Conservation (phyloP, 306 rosid genomes). For the Citrullus colocynthis region DNA sequence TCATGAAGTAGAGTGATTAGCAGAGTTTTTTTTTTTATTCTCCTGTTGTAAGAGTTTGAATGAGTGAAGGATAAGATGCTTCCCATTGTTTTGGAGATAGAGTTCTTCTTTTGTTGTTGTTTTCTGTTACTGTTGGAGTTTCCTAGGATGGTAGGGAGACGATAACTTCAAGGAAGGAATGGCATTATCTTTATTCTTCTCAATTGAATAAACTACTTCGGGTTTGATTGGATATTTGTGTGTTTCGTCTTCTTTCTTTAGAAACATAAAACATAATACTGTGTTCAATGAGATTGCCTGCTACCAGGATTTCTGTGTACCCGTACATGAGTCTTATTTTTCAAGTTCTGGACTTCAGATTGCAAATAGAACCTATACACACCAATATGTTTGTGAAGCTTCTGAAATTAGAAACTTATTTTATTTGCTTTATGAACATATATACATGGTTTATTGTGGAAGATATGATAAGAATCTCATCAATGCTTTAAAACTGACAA, state of each 20-base stretch:
- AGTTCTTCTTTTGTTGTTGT: not conserved
- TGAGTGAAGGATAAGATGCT: slow-evolving; percentile 1
- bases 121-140: not conserved
- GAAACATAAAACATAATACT: not conserved
- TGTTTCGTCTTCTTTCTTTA: not conserved
- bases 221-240: not conserved
- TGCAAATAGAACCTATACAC: not conserved
- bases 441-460: not conserved
- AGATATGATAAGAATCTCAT: not conserved
- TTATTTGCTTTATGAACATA: not conserved
- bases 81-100: not conserved
- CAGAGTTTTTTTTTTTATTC: not conserved
- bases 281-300: not conserved
- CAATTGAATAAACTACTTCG: not conserved
- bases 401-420: not conserved
- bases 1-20: not conserved
- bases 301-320: not conserved
- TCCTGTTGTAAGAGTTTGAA: not conserved
- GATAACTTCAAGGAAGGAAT: not conserved
- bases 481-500: not conserved
- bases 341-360: not conserved
- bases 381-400: not conserved
- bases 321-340: not conserved
- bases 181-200: not conserved
- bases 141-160: not conserved